These are phyloP conservation scores for Eimeria acervulina DNA, from an alignment of 169 alveolate genomes.

Conservation along the genomic window DNA sequence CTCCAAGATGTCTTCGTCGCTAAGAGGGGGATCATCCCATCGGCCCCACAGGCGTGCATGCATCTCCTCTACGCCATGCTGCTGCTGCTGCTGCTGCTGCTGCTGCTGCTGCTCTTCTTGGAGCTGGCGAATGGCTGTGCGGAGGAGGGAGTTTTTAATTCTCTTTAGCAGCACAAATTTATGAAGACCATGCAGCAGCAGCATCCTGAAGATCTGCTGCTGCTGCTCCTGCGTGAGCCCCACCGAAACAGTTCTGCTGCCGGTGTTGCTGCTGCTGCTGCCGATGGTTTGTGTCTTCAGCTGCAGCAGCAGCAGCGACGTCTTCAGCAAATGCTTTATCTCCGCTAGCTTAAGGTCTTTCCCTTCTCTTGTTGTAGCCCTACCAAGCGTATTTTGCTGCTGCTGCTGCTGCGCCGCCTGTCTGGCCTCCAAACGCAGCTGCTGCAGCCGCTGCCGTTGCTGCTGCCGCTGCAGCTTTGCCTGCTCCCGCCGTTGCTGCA, in stretches of 20 bases:
- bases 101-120: slow-evolving; percentile 70
- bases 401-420: slow-evolving; percentile 64
- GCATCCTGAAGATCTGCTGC: slow-evolving; percentile 20
- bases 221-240: slow-evolving; percentile 45
- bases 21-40: slow-evolving; percentile 45
- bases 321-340: not conserved
- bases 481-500: slow-evolving; percentile 34
- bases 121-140: slow-evolving; percentile 55
- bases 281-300: not conserved
- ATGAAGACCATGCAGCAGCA: slow-evolving; percentile 2
- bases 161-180: slow-evolving; percentile 61
- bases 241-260: slow-evolving; percentile 9
- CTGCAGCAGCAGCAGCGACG: slow-evolving; percentile 53
- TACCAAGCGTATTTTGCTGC: slow-evolving; percentile 39
- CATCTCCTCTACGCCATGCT: slow-evolving; percentile 24
- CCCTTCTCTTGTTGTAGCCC: slow-evolving; percentile 61
- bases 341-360: slow-evolving; percentile 3
- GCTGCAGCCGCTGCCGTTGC: slow-evolving; percentile 40
- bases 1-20: slow-evolving; percentile 38
- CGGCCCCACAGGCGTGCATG: slow-evolving; percentile 72
- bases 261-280: too few species aligned
- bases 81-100: slow-evolving; percentile 52
- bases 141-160: slow-evolving; percentile 31
- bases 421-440: not conserved
- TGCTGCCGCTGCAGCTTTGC: slow-evolving; percentile 42